Percentiles rank a stretch among this genome's conserved stretches.
These are phyloP conservation scores for Ganoderma multipileum DNA, from an alignment of 1,284 basidiomycete species.

Conservation along the genomic window DNA sequence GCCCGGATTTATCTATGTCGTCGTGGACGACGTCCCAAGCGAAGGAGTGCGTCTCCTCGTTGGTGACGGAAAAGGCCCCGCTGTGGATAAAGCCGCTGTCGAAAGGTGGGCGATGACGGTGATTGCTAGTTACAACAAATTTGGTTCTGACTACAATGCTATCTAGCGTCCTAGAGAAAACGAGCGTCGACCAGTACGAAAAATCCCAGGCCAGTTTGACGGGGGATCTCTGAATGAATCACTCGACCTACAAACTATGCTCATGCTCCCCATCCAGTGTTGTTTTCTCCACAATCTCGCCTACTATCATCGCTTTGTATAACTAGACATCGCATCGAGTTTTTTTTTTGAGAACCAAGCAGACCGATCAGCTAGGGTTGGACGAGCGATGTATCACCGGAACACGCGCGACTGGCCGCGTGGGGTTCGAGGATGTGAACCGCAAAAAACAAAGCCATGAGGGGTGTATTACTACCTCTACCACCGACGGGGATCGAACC, in stretches of 20 bases:
- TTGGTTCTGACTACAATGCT: constrained; percentile 16
- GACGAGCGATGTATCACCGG: too few relatives aligned
- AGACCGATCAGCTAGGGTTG: too few relatives aligned
- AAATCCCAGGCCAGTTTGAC: constrained; percentile 43
- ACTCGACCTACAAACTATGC: neutral
- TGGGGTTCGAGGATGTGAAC: neutral
- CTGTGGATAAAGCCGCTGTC: constrained; percentile 58
- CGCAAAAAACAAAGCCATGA: constrained; percentile 9
- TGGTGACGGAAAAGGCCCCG: constrained; percentile 67
- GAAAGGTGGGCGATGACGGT: constrained; percentile 54
- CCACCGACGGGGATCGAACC: constrained; percentile 40
- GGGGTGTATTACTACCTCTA: constrained; percentile 21
- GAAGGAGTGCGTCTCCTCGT: constrained; percentile 71
- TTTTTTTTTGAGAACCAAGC: neutral
- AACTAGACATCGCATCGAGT: neutral
- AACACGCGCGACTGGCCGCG: neutral
- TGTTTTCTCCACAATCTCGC: neutral
- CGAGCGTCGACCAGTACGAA: constrained; percentile 61
- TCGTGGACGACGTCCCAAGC: constrained; percentile 76
- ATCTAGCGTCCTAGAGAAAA: constrained; percentile 48
- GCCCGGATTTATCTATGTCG: constrained; percentile 78
- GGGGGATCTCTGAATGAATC: constrained; percentile 36
- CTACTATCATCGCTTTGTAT: neutral
- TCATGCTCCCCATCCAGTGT: neutral
- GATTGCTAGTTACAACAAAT: neutral